phyloP scores from a whole-genome alignment of 2,329 filamentous ascomycete species.

The Ilyonectria destructans region DNA sequence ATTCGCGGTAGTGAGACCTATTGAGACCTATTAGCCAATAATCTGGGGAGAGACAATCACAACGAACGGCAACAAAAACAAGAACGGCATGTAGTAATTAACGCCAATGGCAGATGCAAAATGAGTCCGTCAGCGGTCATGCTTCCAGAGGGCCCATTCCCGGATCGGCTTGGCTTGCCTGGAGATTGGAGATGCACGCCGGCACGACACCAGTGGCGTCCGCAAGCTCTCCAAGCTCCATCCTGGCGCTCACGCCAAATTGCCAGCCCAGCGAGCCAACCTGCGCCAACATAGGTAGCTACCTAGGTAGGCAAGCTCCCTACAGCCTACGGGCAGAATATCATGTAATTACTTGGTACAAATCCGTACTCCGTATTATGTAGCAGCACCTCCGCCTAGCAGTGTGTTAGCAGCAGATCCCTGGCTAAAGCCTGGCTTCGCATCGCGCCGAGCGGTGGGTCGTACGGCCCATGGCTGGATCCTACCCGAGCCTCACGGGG shows the following conservation, averaged over 20 bases:
- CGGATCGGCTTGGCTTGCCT: conserved; percentile 24
- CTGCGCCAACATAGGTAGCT: too few relatives aligned
- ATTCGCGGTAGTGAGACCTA: background rate
- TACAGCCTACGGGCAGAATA: too few relatives aligned
- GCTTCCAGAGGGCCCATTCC: background rate
- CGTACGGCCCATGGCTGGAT: background rate
- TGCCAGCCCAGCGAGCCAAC: conserved; percentile 16
- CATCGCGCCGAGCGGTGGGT: background rate
- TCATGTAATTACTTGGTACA: too few relatives aligned
- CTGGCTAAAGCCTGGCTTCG: background rate
- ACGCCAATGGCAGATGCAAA: background rate
- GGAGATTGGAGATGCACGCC: conserved; percentile 33
- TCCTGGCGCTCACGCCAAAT: conserved; percentile 3
- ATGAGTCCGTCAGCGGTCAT: background rate
- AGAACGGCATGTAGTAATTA: background rate
- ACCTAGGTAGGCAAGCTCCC: too few relatives aligned
- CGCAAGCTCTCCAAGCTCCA: conserved; percentile 6
- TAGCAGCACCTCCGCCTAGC: background rate
- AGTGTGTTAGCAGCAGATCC: background rate
- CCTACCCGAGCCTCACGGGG: conserved; percentile 5
- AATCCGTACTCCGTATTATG: too few relatives aligned
- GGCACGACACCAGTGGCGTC: conserved; percentile 24
- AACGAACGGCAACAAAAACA: conserved; percentile 4
- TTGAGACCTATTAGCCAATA: conserved; percentile 21
- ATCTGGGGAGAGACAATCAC: conserved; percentile 4